Conservation (phyloP, 257 asterid species). For the Anisodus acutangulus region DNA sequence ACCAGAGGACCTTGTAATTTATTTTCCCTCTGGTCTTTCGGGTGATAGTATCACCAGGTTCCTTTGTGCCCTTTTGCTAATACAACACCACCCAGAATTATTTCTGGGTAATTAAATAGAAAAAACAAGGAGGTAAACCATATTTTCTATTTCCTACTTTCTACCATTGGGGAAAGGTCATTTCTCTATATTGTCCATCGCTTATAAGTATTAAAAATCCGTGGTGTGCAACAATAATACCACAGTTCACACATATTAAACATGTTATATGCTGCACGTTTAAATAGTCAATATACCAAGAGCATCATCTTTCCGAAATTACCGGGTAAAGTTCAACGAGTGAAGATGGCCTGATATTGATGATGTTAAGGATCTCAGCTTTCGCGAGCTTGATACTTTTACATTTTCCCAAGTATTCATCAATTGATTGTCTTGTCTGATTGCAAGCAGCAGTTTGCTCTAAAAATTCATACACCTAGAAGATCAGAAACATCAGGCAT, state of each 20-base stretch:
- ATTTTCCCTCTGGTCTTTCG: too few species aligned
- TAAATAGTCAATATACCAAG: background rate
- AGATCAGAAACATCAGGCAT: conserved; percentile 22
- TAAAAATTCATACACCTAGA: conserved; percentile 70
- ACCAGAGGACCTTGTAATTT: too few species aligned
- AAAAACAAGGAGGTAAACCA: background rate
- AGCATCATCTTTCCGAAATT: conserved; percentile 25
- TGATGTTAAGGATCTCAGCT: conserved; percentile 72
- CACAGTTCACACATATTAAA: background rate
- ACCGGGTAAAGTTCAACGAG: conserved; percentile 65
- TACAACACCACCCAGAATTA: too few species aligned
- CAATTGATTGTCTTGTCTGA: conserved; percentile 58
- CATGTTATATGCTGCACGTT: background rate
- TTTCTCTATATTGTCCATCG: background rate
- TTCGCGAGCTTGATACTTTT: conserved; percentile 56
- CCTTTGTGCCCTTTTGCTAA: too few species aligned
- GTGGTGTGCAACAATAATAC: background rate
- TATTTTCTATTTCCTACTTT: background rate
- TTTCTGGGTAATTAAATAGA: too few species aligned
- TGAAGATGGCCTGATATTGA: conserved; percentile 69
- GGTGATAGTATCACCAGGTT: too few species aligned
- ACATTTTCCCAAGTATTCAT: conserved; percentile 52
- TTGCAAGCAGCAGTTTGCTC: conserved; percentile 65
- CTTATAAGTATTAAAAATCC: background rate
- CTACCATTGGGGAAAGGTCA: background rate